Conservation (phyloP, 768 basidiomycete genomes). For the Mycena kentingensis region DNA sequence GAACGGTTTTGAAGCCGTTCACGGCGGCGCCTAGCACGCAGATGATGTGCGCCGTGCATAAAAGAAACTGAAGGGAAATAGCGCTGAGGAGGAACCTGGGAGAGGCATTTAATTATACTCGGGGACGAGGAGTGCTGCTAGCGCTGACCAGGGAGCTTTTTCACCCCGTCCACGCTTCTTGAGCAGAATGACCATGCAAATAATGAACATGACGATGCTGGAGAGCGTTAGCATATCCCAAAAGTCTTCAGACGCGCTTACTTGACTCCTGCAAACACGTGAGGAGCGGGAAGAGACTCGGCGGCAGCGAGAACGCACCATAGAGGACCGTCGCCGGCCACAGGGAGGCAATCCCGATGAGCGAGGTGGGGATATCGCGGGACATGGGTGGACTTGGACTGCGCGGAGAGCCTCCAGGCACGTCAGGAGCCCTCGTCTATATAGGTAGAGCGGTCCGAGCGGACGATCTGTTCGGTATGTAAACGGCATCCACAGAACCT, state of each 20-base stretch:
- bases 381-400: no score
- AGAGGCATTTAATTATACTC: background rate
- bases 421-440: no score
- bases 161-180: background rate
- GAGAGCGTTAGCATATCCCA: background rate
- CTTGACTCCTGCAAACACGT: background rate
- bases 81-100: background rate
- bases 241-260: background rate
- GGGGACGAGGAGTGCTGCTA: background rate
- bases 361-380: no score
- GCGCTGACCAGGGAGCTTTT: background rate
- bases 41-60: background rate
- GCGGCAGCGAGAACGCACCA: no score
- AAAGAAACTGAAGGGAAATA: background rate
- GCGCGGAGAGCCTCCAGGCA: no score
- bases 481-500: no score
- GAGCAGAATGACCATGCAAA: background rate
- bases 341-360: no score
- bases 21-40: background rate
- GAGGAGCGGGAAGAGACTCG: no score
- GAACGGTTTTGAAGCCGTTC: background rate
- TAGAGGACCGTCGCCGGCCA: no score
- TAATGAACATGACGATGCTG: background rate
- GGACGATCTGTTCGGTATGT: no score
- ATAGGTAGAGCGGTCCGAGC: no score